Conservation (phyloP, 495 filamentous ascomycete species). For the Penicillium lagena region DNA sequence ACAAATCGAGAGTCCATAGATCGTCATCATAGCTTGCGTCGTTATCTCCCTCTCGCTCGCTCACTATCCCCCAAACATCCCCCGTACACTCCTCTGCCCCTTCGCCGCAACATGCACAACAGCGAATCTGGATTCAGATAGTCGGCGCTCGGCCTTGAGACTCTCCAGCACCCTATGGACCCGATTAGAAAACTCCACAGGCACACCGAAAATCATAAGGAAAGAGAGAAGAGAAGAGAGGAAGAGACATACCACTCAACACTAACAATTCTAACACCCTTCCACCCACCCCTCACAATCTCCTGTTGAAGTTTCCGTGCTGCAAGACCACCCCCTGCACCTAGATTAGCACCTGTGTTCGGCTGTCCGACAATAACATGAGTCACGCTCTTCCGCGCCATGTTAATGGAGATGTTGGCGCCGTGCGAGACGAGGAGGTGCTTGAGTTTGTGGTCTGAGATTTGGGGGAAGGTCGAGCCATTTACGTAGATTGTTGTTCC, state of each 20-base stretch:
- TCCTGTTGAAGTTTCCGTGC: slow-evolving; percentile 80
- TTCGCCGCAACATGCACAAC: slow-evolving; percentile 51
- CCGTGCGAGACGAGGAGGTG: slow-evolving; percentile 69
- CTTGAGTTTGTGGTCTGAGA: slow-evolving; percentile 86
- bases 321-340: slow-evolving; percentile 72
- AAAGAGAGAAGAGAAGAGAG: slow-evolving; percentile 5
- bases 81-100: slow-evolving; percentile 57
- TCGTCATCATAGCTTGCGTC: background rate
- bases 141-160: slow-evolving; percentile 64
- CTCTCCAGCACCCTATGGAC: slow-evolving; percentile 66
- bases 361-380: slow-evolving; percentile 77
- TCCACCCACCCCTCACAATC: slow-evolving; percentile 51
- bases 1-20: background rate
- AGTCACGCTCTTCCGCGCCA: slow-evolving; percentile 68
- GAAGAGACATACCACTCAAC: slow-evolving; percentile 68
- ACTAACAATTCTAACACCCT: slow-evolving; percentile 70
- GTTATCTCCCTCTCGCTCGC: no score
- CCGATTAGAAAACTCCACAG: background rate
- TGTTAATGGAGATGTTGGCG: slow-evolving; percentile 56
- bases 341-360: slow-evolving; percentile 29
- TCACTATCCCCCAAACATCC: slow-evolving; percentile 30
- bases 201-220: background rate
- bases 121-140: slow-evolving; percentile 68
- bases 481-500: slow-evolving; percentile 77
- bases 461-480: slow-evolving; percentile 70